Evolutionary conservation across 306 rosid species (phyloP), one percentile per base, ranked within the genome.

Genomic region (Mimosa pudica): DNA sequence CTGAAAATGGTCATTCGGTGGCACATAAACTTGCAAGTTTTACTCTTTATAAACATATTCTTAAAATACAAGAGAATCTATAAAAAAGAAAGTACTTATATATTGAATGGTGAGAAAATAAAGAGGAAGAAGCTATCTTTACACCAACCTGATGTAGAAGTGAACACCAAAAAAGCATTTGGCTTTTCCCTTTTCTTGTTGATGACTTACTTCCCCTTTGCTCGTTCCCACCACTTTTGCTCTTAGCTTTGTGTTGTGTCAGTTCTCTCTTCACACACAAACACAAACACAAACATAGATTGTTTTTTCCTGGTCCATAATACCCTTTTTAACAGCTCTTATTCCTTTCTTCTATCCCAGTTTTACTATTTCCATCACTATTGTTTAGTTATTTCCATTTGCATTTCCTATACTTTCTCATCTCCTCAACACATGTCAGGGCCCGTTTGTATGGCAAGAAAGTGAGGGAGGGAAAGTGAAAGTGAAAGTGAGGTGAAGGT

Each of bases 141-240:
- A 81, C 85, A 85, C 91, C 80, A 88, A 82, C 80, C 89, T 83
- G 76, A 83, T 86, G 88, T 77, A 85, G 87, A 82, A 90, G 84
- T 64, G 78, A 88, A 85, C 81, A 84, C 85, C 81, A 79, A 84
- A 87, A 89, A 89, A 87, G 95, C 85, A 91, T 52, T 85, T 41
- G 85, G 82, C 79, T 89, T 82, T 91, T 85, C 38, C 54, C 79
- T 86, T 87, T 74, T 83, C 83, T 68, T 80, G 77, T 75, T 85
- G 83, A 54, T 81, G 77, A 38, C 42, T 38, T 3, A 38, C 42
- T 38, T 48, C 82, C 74, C 81, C 84, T 81, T 88, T 79, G 70
- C 80, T 71, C 75, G 74, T 86, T 83, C 92, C 83, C 89, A 85
- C 93, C 3, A 71, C 90, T 86, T 82, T 84, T 80, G 70, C 71